Base-by-base conservation (phyloP, 163 green algal species). In the Scenedesmus sp. region DNA sequence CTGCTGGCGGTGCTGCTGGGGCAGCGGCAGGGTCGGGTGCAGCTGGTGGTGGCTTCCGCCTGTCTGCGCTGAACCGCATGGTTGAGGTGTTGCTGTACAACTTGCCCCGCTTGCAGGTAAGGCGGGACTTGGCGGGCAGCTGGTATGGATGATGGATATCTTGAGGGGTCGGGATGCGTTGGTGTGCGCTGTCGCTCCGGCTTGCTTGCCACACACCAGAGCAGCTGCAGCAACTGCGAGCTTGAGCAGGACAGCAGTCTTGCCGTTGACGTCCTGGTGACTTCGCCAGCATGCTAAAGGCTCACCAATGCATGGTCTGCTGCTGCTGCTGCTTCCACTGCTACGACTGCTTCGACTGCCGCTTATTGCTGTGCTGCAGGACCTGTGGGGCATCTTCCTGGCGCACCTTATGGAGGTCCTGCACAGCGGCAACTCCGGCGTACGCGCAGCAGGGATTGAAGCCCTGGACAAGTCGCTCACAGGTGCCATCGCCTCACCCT, bases 311-410 rank as follows among this genome's bases (percentile, higher is more conserved):
- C 46, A 56, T 7, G 46, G 46, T 56, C 46, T 18, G 46, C 7
- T 56, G 46, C 46, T 56, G 46, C 46, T 56, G 46, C 22, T 15
- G 20, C 20, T 33, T 20, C 59, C 22, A 7, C 22, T 33, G n/a
- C n/a, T 33, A 7, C 9, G 9, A 70, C 20, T 70, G 13, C n/a
- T 10, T 10, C 72, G 30, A 46, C 10, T n/a, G 33, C 10, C 33
- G 37, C 37, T 51, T 49, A 6, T 10, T n/a, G n/a, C n/a, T 81
- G 24, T 26, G 5, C 30, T 59, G 42, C 88, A 97, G 89, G 94
- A 98, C 59, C 90, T 98, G 53, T 98, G 97, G 97, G 94, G 93
- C 61, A 96, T 97, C 42, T 98, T 98, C 91, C 91, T 98, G 68
- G 91, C 93, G 35, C 97, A 98, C 78, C 85, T 98, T 18, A 92